Base-by-base conservation (phyloP, 2,329 filamentous ascomycete species). In the Teratosphaeria destructans region DNA sequence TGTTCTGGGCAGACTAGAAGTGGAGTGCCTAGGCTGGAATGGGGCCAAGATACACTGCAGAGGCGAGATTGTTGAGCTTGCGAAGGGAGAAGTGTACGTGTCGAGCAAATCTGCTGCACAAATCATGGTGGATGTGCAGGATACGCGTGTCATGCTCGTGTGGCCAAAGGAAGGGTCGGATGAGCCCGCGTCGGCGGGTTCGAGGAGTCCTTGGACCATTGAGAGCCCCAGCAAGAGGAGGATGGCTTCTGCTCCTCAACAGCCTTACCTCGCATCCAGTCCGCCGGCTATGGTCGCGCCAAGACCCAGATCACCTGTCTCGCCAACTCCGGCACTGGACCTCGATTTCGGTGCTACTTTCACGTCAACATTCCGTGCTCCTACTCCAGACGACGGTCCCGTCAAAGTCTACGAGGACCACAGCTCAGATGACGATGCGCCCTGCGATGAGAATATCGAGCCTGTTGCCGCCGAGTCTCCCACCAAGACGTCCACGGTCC, bases 21-120 rank as follows among this genome's bases (percentile, higher is more conserved):
- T 99, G 67, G 82, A 90, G 69, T 99, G 94, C 79, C 84, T 88
- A 69, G 94, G 94, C 26, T 97, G 93, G 93, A 99, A 99, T 73
- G 94, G 94, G 16, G 81, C 94, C 65, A 95, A 90, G 77, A 77
- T 99, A 66, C 91, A 96, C 76, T 96, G 90, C 78, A 88, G 93
- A 75, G 90, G 90, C 59, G 85, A 87, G 65, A 88, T 90, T 3
- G 93, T 89, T 79, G 90, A 96, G 65, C 76, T 99, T 68, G 81
- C 80, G 64, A 96, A 96, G 77, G 90, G 89, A 19, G 91, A 96
- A 72, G 88, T 85, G 56, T 97, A 96, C 74, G 88, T 86, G 54
- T 95, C 91, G 60, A 90, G 95, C 75, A 92, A 91, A 34, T 89
- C 92, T 71, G 85, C 86, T 65, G 86, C 86, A 19, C 91, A 95